A percentile compares a stretch with the other conserved stretches of the same genome.
Conservation (phyloP, 805 yeast genomes). For the Teunomyces pallodes region DNA sequence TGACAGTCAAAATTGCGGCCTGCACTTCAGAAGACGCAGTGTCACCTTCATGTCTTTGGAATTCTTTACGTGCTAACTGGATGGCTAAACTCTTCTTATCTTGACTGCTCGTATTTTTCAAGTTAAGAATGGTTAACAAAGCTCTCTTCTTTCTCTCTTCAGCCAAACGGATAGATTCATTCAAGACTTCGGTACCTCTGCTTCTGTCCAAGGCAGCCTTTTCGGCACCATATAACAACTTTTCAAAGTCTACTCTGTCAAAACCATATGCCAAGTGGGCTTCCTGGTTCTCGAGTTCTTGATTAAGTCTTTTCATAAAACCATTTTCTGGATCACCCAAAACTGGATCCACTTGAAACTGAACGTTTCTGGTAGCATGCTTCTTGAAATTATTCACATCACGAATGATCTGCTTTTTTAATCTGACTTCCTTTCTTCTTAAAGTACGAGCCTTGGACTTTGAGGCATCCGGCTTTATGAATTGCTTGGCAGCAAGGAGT, state of each 20-base stretch:
- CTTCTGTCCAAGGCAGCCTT: conserved; percentile 48
- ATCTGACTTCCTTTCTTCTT: conserved; percentile 37
- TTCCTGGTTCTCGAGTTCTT: conserved; percentile 64
- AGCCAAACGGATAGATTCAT: conserved; percentile 24
- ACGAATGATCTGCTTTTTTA: conserved; percentile 40
- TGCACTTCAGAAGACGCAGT: conserved; percentile 96
- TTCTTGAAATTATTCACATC: conserved; percentile 43
- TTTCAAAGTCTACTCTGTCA: conserved; percentile 65
- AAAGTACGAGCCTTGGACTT: conserved; percentile 32
- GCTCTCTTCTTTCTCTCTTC: conserved; percentile 65
- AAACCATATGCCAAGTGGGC: conserved; percentile 57
- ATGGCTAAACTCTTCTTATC: conserved; percentile 61
- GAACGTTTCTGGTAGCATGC: conserved; percentile 29
- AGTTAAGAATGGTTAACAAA: conserved; percentile 65
- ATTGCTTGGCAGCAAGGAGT: conserved; percentile 36
- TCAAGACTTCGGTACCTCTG: conserved; percentile 27
- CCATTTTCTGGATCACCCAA: conserved; percentile 67
- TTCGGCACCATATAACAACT: conserved; percentile 74
- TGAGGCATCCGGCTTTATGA: conserved; percentile 30
- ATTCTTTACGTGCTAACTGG: conserved; percentile 70
- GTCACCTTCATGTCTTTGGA: conserved; percentile 81
- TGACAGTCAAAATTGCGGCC: conserved; percentile 85
- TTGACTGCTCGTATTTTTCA: conserved; percentile 63
- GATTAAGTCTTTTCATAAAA: conserved; percentile 64
- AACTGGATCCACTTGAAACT: conserved; percentile 70